Evolutionary conservation across 768 basidiomycete species (phyloP).

Genomic region (Leccinum variicolor): DNA sequence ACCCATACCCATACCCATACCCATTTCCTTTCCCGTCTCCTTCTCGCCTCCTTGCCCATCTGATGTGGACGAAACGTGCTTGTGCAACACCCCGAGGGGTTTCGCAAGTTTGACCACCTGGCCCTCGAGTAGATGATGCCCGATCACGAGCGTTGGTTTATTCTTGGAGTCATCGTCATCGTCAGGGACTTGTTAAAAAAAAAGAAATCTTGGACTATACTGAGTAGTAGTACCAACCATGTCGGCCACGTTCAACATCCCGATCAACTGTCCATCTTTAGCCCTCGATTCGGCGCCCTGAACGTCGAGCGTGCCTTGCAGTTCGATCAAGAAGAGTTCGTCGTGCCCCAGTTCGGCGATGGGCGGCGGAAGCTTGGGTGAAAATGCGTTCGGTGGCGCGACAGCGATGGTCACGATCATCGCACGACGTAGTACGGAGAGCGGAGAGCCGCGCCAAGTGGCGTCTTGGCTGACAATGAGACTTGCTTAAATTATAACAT

Average conservation of each 20-base stretch:
- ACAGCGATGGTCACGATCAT: slow-evolving; percentile 68
- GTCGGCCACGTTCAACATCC: slow-evolving; percentile 66
- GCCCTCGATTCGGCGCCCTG: slow-evolving; percentile 50
- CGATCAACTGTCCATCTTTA: slow-evolving; percentile 70
- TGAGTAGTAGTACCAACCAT: slow-evolving; percentile 53
- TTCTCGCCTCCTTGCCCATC: background rate
- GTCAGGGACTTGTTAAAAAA: slow-evolving; percentile 3
- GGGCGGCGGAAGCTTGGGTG: slow-evolving; percentile 51
- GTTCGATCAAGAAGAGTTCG: slow-evolving; percentile 79
- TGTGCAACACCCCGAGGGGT: slow-evolving; percentile 74
- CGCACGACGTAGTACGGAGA: background rate
- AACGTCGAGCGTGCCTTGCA: slow-evolving; percentile 80
- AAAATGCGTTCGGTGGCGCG: slow-evolving; percentile 32
- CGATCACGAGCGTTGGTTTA: slow-evolving; percentile 77
- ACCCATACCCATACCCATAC: background rate
- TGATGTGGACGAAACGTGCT: slow-evolving; percentile 9
- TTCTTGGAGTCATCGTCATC: slow-evolving; percentile 36
- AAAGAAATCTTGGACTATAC: background rate
- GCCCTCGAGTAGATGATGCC: slow-evolving; percentile 89
- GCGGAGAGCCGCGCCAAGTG: no score
- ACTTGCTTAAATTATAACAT: no score
- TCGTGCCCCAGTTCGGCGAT: slow-evolving; percentile 74
- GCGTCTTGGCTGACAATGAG: no score
- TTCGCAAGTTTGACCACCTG: slow-evolving; percentile 73
- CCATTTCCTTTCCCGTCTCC: background rate